Evolutionary conservation across 164 flowering plant species (phyloP), one percentile per base, ranked within the genome.

Genomic region (Vitis rupestris): DNA sequence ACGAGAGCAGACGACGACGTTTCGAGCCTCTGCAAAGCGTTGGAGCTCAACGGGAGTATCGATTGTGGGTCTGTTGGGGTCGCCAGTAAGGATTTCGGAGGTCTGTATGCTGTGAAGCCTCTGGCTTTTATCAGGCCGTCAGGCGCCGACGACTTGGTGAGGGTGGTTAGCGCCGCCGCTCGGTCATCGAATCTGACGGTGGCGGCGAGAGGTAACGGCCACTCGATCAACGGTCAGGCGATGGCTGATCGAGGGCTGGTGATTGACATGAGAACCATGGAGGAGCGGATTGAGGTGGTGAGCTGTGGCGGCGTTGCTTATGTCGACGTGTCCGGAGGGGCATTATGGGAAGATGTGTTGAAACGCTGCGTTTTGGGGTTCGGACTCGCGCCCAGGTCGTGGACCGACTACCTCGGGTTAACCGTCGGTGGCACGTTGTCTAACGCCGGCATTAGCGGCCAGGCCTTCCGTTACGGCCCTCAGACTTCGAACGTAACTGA

Each of bases 381-480:
- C 50, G 88, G 94, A 0, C 67, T 88, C 27, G 87, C 98, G 1
- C 98, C 98, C 0, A 65, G 92, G 74, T 90, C 95, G 27, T 94
- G 97, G 97, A 92, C 97, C 27, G 97, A 94, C 67, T 94, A 92
- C 55, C 83, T 94, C 0, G 85, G 88, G 12, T 53, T 94, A 44
- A 92, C 95, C 15, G 97, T 94, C 12, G 98, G 98, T 10, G 98
- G 98, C 16, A 94, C 97, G 11, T 61, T 94, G 19, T 90, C 95
- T 0, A 89, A 89, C 81, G 98, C 93, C 63, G 98, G 98, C 10
- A 84, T 94, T 1, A 88, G 98, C 57, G 98, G 98, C 4, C 97
- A 94, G 80, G 76, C 92, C 17, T 94, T 90, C 80, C 87, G 86
- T 0, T 82, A 75, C 72, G 97, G 98, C 2, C 98, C 98, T 0